Base-by-base conservation (phyloP, 441 rosid species). In the Dalechampia spathulata region DNA sequence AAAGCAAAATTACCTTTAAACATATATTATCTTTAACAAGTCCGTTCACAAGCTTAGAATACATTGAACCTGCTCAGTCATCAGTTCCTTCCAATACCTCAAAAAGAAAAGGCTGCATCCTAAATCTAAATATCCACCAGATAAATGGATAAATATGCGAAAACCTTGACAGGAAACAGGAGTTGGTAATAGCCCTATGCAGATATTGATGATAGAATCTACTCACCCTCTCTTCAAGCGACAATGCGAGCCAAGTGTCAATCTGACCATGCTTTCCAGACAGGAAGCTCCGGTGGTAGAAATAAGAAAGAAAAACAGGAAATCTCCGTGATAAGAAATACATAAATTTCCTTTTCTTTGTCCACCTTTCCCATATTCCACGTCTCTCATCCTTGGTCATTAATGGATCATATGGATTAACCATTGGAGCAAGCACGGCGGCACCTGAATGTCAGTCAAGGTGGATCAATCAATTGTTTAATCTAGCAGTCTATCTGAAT, bases 391-490 rank as follows among this genome's bases (percentile, higher is more conserved):
- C 58, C 67, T 61, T 81, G 28, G 62, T 78, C 90, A 83, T 81
- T 40, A 74, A 25, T 22, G 77, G 63, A 69, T 83, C 85, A 60
- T 77, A 83, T 13, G 90, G 87, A 73, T 79, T 83, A 38, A 81
- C 87, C 75, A 83, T 59, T 16, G 90, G 85, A 67, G 90, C 85
- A 72, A 83, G 67, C 79, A 81, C 70, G 30, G 75, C 86, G 7
- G 81, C 82, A 46, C 82, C 86, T 83, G 78, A 71, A 72, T 53
- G 68, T 67, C 37, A 56, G 63, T 41, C 41, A 47, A n/a, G 23
- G 27, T 15, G 34, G 46, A 57, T 41, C 53, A 61, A 14, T 26
- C 51, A 49, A 6, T 61, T 34, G 32, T 51, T 47, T 25, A 28
- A 39, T 25, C 14, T 30, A 43, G 28, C 55, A 28, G 16, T 38